Conservation (phyloP, 108 stramenopile genomes). For the Skeletonema tropicum region DNA sequence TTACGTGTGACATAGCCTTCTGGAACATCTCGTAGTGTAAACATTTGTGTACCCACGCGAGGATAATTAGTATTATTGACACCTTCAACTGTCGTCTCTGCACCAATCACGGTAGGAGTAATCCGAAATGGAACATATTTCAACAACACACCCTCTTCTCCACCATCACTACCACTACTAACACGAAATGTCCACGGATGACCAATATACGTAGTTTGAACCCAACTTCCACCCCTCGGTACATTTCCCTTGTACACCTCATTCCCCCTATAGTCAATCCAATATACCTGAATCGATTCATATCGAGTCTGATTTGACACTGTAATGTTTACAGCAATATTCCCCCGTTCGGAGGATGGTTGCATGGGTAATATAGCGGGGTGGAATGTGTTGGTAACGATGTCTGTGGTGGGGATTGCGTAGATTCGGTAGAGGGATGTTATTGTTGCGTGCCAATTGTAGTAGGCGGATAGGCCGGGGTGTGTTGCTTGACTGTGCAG, state of each 20-base stretch:
- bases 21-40: conserved; percentile 42
- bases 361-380: conserved; percentile 73
- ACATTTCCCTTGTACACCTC: conserved; percentile 63
- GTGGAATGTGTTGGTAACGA: conserved; percentile 31
- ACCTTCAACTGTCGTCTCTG: too few relatives aligned
- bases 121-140: conserved; percentile 78
- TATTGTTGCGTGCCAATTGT: conserved; percentile 64
- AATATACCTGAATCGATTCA: conserved; percentile 57
- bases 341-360: conserved; percentile 62
- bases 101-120: conserved; percentile 51
- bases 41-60: conserved; percentile 41
- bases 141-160: conserved; percentile 37
- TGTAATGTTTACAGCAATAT: conserved; percentile 51
- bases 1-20: conserved; percentile 6
- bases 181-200: conserved; percentile 82
- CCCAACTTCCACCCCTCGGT: conserved; percentile 50
- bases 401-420: conserved; percentile 33
- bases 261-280: conserved; percentile 74
- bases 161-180: neutral
- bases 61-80: conserved; percentile 25
- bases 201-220: conserved; percentile 55
- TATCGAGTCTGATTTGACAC: conserved; percentile 59
- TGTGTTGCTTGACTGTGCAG: conserved; percentile 33
- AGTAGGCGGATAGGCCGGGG: conserved; percentile 66
- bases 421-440: conserved; percentile 75